Conservation (phyloP, 495 filamentous ascomycete species). For the Hypoxylon lenormandii region DNA sequence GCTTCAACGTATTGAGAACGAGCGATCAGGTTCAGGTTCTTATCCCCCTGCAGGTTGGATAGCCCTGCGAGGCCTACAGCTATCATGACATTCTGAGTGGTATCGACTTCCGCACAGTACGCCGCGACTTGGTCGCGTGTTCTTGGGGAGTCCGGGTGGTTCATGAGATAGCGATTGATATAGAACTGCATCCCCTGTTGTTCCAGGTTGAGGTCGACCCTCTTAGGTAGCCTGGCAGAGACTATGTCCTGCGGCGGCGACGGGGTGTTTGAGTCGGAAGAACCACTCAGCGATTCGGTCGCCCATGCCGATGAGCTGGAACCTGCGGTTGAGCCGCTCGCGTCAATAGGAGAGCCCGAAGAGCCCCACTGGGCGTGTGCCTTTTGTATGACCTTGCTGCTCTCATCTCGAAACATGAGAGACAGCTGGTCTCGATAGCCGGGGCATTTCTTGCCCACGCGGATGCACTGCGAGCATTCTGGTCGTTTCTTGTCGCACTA, state of each 20-base stretch:
- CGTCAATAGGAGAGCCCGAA: slow-evolving; percentile 44
- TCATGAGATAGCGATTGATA: slow-evolving; percentile 60
- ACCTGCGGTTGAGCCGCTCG: slow-evolving; percentile 26
- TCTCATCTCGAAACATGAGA: slow-evolving; percentile 80
- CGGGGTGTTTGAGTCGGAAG: slow-evolving; percentile 18
- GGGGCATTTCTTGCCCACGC: slow-evolving; percentile 68
- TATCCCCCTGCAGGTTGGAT: slow-evolving; percentile 59
- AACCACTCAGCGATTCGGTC: slow-evolving; percentile 11
- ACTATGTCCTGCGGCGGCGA: slow-evolving; percentile 20
- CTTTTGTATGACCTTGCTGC: slow-evolving; percentile 73
- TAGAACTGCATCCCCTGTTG: slow-evolving; percentile 63
- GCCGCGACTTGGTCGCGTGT: slow-evolving; percentile 42
- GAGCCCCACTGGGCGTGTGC: slow-evolving; percentile 67
- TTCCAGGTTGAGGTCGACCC: slow-evolving; percentile 49
- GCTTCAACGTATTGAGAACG: slow-evolving; percentile 59
- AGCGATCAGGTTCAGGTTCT: slow-evolving; percentile 53
- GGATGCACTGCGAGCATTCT: slow-evolving; percentile 74
- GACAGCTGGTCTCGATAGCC: slow-evolving; percentile 77
- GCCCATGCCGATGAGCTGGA: slow-evolving; percentile 25
- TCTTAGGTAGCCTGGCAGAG: slow-evolving; percentile 41
- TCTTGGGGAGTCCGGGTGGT: slow-evolving; percentile 61
- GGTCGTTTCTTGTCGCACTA: slow-evolving; percentile 75
- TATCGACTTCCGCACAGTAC: slow-evolving; percentile 46
- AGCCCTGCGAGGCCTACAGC: slow-evolving; percentile 64
- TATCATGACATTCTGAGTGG: slow-evolving; percentile 61